Evolutionary conservation across 495 filamentous ascomycete species (phyloP).

Genomic region (Aspergillus ostianus): DNA sequence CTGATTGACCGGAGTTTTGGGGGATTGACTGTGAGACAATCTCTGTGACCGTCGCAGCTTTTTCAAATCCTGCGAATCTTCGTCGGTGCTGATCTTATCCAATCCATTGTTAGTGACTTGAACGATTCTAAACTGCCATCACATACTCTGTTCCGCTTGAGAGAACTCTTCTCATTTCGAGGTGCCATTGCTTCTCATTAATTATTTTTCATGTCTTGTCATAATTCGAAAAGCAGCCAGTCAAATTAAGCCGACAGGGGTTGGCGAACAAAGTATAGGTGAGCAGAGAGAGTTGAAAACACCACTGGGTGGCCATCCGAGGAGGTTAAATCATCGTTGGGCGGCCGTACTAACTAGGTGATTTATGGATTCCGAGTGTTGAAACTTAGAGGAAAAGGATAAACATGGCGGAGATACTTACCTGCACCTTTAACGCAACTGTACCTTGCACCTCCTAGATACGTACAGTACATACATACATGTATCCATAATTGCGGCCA

Average conservation of each 20-base stretch:
- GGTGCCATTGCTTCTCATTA: conserved; percentile 39
- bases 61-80: conserved; percentile 45
- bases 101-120: conserved; percentile 14
- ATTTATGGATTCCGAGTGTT: not conserved
- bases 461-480: not conserved
- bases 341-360: not conserved
- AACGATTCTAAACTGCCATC: not conserved
- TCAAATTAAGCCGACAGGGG: not conserved
- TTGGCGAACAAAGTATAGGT: not conserved
- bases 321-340: not conserved
- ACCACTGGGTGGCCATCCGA: not conserved
- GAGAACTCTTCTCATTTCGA: conserved; percentile 49
- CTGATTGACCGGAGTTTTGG: conserved; percentile 60
- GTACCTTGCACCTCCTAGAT: too few relatives aligned
- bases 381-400: not conserved
- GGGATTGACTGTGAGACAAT: conserved; percentile 50
- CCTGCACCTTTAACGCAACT: too few relatives aligned
- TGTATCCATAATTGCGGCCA: too few relatives aligned
- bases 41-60: conserved; percentile 54
- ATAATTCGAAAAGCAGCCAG: not conserved
- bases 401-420: too few relatives aligned
- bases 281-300: not conserved
- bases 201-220: not conserved
- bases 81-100: conserved; percentile 37
- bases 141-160: conserved; percentile 52